Conservation (phyloP, 2,329 filamentous ascomycete species). For the Neurospora sp. region DNA sequence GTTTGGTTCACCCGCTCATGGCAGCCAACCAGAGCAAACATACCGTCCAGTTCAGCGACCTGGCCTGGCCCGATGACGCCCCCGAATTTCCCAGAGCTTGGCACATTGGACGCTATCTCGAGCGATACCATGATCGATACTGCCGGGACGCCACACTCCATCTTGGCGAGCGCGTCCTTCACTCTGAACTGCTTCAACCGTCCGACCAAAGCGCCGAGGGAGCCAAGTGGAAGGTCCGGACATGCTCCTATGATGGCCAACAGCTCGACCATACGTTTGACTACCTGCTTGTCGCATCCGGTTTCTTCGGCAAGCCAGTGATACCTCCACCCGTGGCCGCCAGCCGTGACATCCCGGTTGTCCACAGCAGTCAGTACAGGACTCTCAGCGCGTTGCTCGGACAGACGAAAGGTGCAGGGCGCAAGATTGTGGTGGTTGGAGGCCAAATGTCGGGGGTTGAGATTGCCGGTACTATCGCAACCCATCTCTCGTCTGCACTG, state of each 20-base stretch:
- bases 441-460: slow-evolving; percentile 79
- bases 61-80: slow-evolving; percentile 54
- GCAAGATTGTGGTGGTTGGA: slow-evolving; percentile 64
- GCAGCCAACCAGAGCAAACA: slow-evolving; percentile 67
- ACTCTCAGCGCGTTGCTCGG: slow-evolving; percentile 40
- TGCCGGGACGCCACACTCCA: slow-evolving; percentile 33
- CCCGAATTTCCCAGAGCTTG: slow-evolving; percentile 67
- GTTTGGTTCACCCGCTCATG: slow-evolving; percentile 57
- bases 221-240: slow-evolving; percentile 12
- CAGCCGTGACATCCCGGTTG: slow-evolving; percentile 34
- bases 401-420: slow-evolving; percentile 27
- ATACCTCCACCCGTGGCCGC: slow-evolving; percentile 36
- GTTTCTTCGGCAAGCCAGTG: slow-evolving; percentile 61
- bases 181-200: slow-evolving; percentile 23
- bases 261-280: slow-evolving; percentile 51
- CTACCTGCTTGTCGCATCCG: slow-evolving; percentile 61
- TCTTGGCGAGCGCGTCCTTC: slow-evolving; percentile 38
- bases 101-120: slow-evolving; percentile 65
- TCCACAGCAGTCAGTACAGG: slow-evolving; percentile 62
- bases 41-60: slow-evolving; percentile 63
- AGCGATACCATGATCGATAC: slow-evolving; percentile 53
- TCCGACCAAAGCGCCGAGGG: neutral
- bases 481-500: slow-evolving; percentile 55
- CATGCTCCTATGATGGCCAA: slow-evolving; percentile 18
- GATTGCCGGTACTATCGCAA: slow-evolving; percentile 61